These are phyloP conservation scores for Cryptococcus floricola DNA, from an alignment of 1,284 basidiomycete genomes.

Conservation along the genomic window DNA sequence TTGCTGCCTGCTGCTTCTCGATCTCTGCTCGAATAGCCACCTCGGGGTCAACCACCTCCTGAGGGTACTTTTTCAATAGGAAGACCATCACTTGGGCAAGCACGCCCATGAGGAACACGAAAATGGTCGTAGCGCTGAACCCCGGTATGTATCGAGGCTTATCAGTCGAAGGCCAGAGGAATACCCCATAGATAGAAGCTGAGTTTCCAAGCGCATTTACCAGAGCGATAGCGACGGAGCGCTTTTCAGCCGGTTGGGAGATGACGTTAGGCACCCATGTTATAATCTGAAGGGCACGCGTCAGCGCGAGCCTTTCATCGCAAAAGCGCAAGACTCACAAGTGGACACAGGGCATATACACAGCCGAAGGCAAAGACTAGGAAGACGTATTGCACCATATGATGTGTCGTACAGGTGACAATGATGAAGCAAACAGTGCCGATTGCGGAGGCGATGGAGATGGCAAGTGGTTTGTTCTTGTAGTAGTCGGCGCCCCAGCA, in stretches of 20 bases:
- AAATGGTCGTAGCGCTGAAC: constrained; percentile 49
- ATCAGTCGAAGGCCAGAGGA: constrained; percentile 51
- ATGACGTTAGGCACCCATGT: constrained; percentile 50
- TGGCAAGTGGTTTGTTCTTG: constrained; percentile 48
- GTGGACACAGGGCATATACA: constrained; percentile 51
- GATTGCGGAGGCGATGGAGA: constrained; percentile 35
- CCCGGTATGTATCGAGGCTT: constrained; percentile 51
- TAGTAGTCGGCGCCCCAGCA: constrained; percentile 50
- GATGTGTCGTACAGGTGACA: constrained; percentile 40
- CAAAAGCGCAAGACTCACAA: constrained; percentile 22
- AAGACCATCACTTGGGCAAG: constrained; percentile 42
- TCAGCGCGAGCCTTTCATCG: not conserved
- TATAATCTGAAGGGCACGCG: constrained; percentile 18
- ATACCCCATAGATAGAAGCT: constrained; percentile 52
- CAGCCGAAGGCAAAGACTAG: constrained; percentile 52
- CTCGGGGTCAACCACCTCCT: constrained; percentile 29
- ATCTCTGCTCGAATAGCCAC: constrained; percentile 24
- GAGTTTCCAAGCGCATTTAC: constrained; percentile 47
- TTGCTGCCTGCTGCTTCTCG: constrained; percentile 18
- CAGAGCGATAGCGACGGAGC: constrained; percentile 48
- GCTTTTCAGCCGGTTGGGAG: constrained; percentile 46
- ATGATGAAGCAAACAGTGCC: constrained; percentile 50
- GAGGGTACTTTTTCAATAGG: constrained; percentile 45
- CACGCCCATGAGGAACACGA: constrained; percentile 43
- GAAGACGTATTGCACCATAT: constrained; percentile 52